Base-by-base conservation (phyloP, 2,329 filamentous ascomycete genomes). In the Neofusicoccum sp. region DNA sequence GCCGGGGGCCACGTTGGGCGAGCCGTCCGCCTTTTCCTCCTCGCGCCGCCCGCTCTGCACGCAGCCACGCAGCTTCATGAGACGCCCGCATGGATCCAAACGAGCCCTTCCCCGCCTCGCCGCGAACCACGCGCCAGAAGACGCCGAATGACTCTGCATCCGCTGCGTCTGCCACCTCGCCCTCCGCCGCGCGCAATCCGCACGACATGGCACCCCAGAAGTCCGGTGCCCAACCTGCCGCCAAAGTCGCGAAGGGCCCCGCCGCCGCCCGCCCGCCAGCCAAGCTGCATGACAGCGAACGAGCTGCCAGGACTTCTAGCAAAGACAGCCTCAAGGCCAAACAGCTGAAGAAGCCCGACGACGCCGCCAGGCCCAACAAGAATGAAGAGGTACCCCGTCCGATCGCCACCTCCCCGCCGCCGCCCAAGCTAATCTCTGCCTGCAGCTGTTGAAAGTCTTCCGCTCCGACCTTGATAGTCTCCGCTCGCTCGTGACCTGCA, bases 401-500 rank as follows among this genome's bases (percentile, higher is more conserved):
- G 37, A 28, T 47, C 16, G n/a, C 31, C 14, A 9, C 2, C 6
- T n/a, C 14, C 22, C n/a, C n/a, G 9, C 43, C 16, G 28, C 60
- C 39, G n/a, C 11, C 37, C 16, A 49, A 31, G 63, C 74, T 74
- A 67, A 76, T 66, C 54, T 33, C 50, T 9, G 16, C 45, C 14
- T n/a, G 60, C 70, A 78, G 76, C 73, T 78, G 62, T 73, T 79
- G 45, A 74, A 74, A 64, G 65, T 69, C n/a, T 69, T 78, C 60
- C 71, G 69, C 65, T 66, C 78, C 49, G 86, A 89, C 73, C 82
- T 90, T 49, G 83, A 87, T 68, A 81, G 83, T 67, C 83, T 90
- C 65, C 82, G 87, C 67, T 77, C 76, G 34, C 79, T 88, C 36
- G 78, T 89, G 68, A 87, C 86, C 63, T 91, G 88, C 77, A 87